Base-by-base conservation (phyloP, 179 eudicot species). In the Silene vulgaris region DNA sequence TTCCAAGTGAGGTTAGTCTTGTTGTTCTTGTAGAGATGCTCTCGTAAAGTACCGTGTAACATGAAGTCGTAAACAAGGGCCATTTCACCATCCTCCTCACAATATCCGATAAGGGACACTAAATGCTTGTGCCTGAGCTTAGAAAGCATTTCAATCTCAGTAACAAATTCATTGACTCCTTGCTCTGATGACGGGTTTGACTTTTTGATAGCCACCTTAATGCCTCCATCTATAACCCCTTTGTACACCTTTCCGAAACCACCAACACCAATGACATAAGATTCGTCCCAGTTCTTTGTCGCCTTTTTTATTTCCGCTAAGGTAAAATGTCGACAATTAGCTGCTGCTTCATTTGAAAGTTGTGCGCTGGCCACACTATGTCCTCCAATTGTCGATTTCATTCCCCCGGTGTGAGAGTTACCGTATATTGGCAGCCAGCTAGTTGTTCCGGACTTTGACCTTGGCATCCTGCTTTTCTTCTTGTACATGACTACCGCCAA, bases 1-100 rank as follows among this genome's bases (percentile, higher is more conserved):
- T 91, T 93, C 98, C 98, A 93, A 0, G 96, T 65, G 0, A 90
- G 75, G 26, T 75, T 83, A 3, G 77, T 82, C 74, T 91, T 89
- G 63, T 93, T 91, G 1, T 84, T 85, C 73, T 91, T 91, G 76
- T 93, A 93, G 5, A 93, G 83, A 82, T 93, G 98, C 79, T 93
- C 98, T 71, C 98, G 83, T 71, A 93, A 30, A 0, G 98, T 91
- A 6, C 98, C 98, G 8, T 79, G 82, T 16, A 81, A 74, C 87
- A 84, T 84, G 69, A 57, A 82, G 61, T 84, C 87, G 30, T 84
- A 84, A 37, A 84, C 87, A 72, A 84, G 75, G 2, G 87, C 87
- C 87, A 84, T 84, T 61, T 84, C 87, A 4, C 85, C 87, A 23
- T 79, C 79, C 30, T 84, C 87, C 63, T 84, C 87, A 71, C 85